Percentiles rank a stretch among this genome's conserved stretches.
These are phyloP conservation scores for Mortierella hygrophila DNA, from an alignment of 192 early-diverging fungal genomes.

Conservation along the genomic window DNA sequence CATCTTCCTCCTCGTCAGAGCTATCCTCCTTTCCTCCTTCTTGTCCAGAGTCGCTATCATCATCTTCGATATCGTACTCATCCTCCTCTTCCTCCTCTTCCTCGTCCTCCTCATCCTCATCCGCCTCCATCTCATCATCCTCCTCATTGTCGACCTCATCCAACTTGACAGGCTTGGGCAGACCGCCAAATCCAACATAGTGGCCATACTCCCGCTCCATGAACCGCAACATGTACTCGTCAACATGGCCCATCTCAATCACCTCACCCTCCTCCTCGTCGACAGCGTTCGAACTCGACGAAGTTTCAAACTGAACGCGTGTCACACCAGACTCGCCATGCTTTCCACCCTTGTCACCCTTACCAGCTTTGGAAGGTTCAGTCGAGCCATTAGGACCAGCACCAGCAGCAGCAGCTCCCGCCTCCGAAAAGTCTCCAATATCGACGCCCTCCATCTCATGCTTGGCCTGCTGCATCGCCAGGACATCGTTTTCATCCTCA, in stretches of 20 bases:
- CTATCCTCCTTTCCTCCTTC: conserved; percentile 4
- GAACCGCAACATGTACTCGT: conserved; percentile 81
- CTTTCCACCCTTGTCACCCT: conserved; percentile 22
- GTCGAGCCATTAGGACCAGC: conserved; percentile 22
- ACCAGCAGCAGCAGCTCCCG: conserved; percentile 43
- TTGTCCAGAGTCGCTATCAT: conserved; percentile 2
- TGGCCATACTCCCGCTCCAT: conserved; percentile 66
- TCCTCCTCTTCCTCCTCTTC: conserved; percentile 25
- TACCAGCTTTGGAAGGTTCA: conserved; percentile 13
- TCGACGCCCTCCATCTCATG: conserved; percentile 71
- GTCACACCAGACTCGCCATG: conserved; percentile 17
- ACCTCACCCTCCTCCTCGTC: conserved; percentile 49
- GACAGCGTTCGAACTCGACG: conserved; percentile 4
- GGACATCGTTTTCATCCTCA: conserved; percentile 75
- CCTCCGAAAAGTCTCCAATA: conserved; percentile 72
- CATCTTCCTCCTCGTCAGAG: neutral
- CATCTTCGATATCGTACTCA: conserved; percentile 8
- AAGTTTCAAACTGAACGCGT: conserved; percentile 33
- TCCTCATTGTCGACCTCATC: neutral
- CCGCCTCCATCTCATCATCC: conserved; percentile 10
- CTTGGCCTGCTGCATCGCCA: conserved; percentile 65
- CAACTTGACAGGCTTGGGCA: conserved; percentile 38
- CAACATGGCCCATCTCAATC: conserved; percentile 74
- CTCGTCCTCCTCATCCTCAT: neutral
- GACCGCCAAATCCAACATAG: conserved; percentile 68